Conservation (phyloP, 208 protist genomes). For the Wallacemonas sp. region DNA sequence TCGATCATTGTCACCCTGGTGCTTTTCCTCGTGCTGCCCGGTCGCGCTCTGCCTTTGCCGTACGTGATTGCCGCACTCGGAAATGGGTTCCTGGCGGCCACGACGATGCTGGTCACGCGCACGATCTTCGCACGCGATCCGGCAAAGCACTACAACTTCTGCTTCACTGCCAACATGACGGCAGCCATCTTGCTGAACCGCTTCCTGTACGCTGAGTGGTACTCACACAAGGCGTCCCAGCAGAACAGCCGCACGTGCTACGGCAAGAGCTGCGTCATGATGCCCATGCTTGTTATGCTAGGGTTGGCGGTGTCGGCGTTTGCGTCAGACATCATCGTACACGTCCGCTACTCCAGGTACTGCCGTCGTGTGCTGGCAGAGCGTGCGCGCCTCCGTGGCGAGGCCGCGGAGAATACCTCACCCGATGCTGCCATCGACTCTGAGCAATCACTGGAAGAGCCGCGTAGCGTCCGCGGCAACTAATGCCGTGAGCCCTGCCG, state of each 20-base stretch:
- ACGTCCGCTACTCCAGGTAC: constrained; percentile 38
- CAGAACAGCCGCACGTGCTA: constrained; percentile 34
- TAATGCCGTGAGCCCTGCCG: too few species aligned
- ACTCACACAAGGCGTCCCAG: constrained; percentile 54
- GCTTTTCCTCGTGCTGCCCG: constrained; percentile 39
- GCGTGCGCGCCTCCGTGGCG: constrained; percentile 34
- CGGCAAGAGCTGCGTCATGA: constrained; percentile 42
- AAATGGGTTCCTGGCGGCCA: constrained; percentile 49
- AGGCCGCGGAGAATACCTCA: constrained; percentile 6
- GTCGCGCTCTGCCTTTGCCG: constrained; percentile 40
- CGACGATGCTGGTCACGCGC: constrained; percentile 45
- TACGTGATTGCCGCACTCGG: constrained; percentile 47
- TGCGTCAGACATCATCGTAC: constrained; percentile 24
- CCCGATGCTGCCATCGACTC: not conserved
- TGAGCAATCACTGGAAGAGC: not conserved
- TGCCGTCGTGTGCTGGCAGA: constrained; percentile 36
- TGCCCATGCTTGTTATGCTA: constrained; percentile 41
- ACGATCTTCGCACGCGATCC: constrained; percentile 66
- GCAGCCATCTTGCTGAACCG: constrained; percentile 52
- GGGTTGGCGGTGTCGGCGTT: constrained; percentile 23
- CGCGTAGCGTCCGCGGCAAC: not conserved
- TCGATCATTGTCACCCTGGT: constrained; percentile 36
- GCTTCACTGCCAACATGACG: constrained; percentile 28
- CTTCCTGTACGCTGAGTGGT: constrained; percentile 72
- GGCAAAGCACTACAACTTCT: constrained; percentile 76